Evolutionary conservation across 1,139 yeast genomes (phyloP).

Genomic region (Saccharomyces hybrid): DNA sequence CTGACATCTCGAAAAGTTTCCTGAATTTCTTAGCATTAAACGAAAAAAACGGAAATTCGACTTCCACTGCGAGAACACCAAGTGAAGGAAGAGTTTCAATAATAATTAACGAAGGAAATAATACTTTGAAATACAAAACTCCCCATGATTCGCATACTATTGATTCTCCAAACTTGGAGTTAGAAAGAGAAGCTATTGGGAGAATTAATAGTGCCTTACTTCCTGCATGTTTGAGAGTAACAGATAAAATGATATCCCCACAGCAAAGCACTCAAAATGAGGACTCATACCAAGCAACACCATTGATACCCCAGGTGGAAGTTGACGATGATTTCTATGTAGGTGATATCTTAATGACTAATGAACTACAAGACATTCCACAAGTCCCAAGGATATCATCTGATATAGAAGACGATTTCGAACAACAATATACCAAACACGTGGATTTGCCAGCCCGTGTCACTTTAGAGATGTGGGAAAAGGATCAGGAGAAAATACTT

Average conservation of each 20-base stretch:
- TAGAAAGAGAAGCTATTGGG: slow-evolving; percentile 25
- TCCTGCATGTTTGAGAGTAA: slow-evolving; percentile 25
- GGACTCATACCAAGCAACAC: slow-evolving; percentile 6
- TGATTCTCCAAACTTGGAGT: slow-evolving; percentile 14
- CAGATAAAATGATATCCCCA: slow-evolving; percentile 4
- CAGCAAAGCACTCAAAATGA: neutral
- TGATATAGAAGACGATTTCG: slow-evolving; percentile 3
- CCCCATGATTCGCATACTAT: slow-evolving; percentile 4
- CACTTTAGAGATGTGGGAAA: slow-evolving; percentile 22
- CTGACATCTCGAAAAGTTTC: slow-evolving; percentile 22
- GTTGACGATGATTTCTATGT: slow-evolving; percentile 2
- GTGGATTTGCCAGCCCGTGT: slow-evolving; percentile 15
- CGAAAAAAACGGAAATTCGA: neutral
- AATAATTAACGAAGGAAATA: slow-evolving; percentile 4
- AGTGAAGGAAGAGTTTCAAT: neutral
- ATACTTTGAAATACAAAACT: slow-evolving; percentile 9
- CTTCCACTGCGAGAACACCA: neutral
- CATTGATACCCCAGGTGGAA: slow-evolving; percentile 6
- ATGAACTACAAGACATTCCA: slow-evolving; percentile 18
- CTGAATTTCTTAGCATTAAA: slow-evolving; percentile 10
- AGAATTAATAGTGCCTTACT: slow-evolving; percentile 27
- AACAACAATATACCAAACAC: neutral
- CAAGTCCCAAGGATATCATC: slow-evolving; percentile 10
- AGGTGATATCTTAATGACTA: slow-evolving; percentile 9
- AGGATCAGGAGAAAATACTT: slow-evolving; percentile 11